phyloP scores from a whole-genome alignment of 306 rosid genomes.

The Vicia villosa region DNA sequence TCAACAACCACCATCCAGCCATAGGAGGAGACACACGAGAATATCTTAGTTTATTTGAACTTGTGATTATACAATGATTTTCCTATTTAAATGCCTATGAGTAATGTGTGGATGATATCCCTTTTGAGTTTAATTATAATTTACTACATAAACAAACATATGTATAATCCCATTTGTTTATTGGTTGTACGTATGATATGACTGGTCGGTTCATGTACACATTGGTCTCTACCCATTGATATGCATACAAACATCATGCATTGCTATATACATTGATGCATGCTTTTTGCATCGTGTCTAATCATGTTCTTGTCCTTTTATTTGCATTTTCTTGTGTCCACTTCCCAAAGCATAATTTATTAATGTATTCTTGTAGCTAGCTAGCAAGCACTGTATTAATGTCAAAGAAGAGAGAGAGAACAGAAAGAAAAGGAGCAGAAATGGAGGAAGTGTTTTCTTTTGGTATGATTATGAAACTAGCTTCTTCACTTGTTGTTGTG shows the following conservation, averaged over 20 bases:
- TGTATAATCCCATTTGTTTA: background rate
- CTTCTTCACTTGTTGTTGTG: slow-evolving; percentile 35
- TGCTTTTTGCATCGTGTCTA: background rate
- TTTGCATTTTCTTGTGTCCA: background rate
- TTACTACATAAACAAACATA: too few species aligned
- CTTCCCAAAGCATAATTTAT: slow-evolving; percentile 11
- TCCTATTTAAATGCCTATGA: too few species aligned
- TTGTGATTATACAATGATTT: too few species aligned
- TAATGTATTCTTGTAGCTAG: background rate
- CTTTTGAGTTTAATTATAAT: too few species aligned
- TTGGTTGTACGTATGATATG: background rate
- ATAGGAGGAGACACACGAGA: too few species aligned
- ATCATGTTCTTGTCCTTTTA: slow-evolving; percentile 7
- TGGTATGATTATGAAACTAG: slow-evolving; percentile 39
- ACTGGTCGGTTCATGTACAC: background rate
- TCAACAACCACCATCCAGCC: too few species aligned
- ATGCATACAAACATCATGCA: background rate
- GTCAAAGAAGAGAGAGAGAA: background rate
- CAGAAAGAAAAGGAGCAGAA: background rate
- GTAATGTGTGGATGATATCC: too few species aligned
- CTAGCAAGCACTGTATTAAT: background rate
- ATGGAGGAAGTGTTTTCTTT: slow-evolving; percentile 37
- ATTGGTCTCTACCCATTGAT: background rate
- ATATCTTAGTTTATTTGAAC: too few species aligned
- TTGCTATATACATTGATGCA: background rate